Conservation (phyloP, 164 flowering plant genomes). For the Santalum album region DNA sequence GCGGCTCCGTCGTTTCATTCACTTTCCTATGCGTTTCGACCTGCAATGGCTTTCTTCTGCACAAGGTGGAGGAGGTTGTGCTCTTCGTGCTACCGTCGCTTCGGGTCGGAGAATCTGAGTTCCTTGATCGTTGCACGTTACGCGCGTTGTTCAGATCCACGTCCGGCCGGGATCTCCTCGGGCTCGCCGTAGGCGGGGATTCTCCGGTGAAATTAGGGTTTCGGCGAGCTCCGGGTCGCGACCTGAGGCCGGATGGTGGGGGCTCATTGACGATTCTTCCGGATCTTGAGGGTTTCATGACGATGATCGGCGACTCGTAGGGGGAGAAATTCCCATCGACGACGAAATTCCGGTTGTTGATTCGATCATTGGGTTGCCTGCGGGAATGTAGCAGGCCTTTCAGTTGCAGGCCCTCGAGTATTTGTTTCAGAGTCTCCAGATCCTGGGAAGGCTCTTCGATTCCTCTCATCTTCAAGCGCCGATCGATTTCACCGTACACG, state of each 20-base stretch:
- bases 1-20: conserved; percentile 24
- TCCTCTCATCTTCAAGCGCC: background rate
- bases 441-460: conserved; percentile 36
- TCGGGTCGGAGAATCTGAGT: conserved; percentile 26
- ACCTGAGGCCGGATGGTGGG: conserved; percentile 21
- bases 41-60: conserved; percentile 24
- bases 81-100: conserved; percentile 33
- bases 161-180: conserved; percentile 27
- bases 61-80: conserved; percentile 31
- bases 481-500: conserved; percentile 63
- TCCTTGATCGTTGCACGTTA: conserved; percentile 18
- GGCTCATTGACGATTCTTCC: conserved; percentile 23
- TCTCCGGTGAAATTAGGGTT: conserved; percentile 16
- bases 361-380: background rate
- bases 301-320: conserved; percentile 23
- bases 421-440: conserved; percentile 81
- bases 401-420: conserved; percentile 84
- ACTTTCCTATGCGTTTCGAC: conserved; percentile 38
- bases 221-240: conserved; percentile 25
- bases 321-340: background rate
- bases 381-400: conserved; percentile 73
- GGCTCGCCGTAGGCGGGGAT: conserved; percentile 21
- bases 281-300: conserved; percentile 46
- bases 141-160: conserved; percentile 16
- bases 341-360: background rate